Conservation (phyloP, 306 rosid species). For the Comarum palustre region DNA sequence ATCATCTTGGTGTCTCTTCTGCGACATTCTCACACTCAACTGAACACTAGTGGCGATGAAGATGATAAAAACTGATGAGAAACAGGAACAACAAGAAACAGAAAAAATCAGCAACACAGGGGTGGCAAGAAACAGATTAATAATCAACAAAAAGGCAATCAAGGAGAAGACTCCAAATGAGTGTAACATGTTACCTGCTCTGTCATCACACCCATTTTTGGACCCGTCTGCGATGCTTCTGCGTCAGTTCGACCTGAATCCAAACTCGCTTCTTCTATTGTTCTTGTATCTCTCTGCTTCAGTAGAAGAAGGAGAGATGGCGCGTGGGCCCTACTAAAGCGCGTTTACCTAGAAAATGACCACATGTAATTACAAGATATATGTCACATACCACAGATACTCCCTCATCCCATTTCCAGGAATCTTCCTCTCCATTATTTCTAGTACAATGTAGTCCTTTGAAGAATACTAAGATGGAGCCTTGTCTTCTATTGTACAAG, state of each 20-base stretch:
- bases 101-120: constrained; percentile 40
- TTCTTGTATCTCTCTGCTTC: background rate
- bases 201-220: constrained; percentile 36
- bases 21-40: constrained; percentile 52
- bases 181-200: background rate
- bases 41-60: constrained; percentile 6
- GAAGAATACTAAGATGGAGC: background rate
- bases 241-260: constrained; percentile 24
- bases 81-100: constrained; percentile 23
- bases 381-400: background rate
- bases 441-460: background rate
- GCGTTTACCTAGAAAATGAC: constrained; percentile 31
- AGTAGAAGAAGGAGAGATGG: background rate
- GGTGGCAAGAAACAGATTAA: background rate
- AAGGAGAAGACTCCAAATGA: constrained; percentile 30
- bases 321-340: constrained; percentile 46
- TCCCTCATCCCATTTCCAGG: constrained; percentile 31
- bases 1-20: constrained; percentile 79
- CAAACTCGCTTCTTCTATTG: background rate
- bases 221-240: constrained; percentile 59
- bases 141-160: constrained; percentile 7
- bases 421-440: constrained; percentile 37
- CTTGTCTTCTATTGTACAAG: background rate
- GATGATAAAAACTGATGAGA: constrained; percentile 2
- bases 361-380: background rate